Evolutionary conservation across 257 asterid genomes (phyloP).

Genomic region (Nicotiana knightiana): DNA sequence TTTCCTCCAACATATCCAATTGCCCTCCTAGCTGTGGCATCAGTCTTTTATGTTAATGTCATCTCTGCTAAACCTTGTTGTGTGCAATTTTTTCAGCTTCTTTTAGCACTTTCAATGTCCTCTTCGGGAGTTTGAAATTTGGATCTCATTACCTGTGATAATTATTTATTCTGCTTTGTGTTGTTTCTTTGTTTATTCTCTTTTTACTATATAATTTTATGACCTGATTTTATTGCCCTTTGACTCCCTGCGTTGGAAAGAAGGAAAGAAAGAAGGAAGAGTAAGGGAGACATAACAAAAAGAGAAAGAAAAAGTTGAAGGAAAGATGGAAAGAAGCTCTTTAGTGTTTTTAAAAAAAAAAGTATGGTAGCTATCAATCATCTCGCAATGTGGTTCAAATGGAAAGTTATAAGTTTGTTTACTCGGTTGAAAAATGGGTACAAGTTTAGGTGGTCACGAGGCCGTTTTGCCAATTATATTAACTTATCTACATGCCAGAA

Average conservation of each 20-base stretch:
- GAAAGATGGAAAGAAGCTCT: not conserved
- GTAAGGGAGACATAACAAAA: not conserved
- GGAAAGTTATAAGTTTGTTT: no score
- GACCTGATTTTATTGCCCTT: not conserved
- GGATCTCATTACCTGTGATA: not conserved
- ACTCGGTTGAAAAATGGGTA: no score
- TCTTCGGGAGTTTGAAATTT: not conserved
- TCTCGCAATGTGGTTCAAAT: not conserved
- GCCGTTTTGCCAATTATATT: not conserved
- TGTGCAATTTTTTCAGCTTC: not conserved
- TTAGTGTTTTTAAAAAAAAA: no score
- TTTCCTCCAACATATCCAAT: not conserved
- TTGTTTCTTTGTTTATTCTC: not conserved
- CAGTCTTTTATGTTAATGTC: not conserved
- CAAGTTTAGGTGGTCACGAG: no score
- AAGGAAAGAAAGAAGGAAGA: not conserved
- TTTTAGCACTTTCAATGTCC: not conserved
- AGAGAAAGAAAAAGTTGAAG: not conserved
- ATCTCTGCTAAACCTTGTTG: not conserved
- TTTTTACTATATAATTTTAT: not conserved
- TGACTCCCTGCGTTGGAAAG: not conserved
- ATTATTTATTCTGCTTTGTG: not conserved
- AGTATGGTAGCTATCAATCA: not conserved
- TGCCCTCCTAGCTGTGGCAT: not conserved
- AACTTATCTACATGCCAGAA: not conserved